Conservation (phyloP, 306 rosid genomes). For the Trifolium fragiferum region DNA sequence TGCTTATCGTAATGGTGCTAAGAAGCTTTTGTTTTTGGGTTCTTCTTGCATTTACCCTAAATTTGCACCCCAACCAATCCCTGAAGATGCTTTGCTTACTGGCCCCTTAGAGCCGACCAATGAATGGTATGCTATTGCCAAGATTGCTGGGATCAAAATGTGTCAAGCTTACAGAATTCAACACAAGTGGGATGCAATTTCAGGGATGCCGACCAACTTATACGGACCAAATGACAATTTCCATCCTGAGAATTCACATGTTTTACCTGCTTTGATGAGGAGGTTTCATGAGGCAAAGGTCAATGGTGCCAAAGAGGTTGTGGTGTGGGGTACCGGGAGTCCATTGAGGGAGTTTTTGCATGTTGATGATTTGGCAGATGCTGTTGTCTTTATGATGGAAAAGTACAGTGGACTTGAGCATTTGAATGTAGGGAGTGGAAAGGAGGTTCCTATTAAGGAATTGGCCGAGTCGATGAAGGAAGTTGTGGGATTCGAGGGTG, state of each 20-base stretch:
- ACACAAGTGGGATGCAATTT: slow-evolving; percentile 81
- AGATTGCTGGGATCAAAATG: slow-evolving; percentile 97
- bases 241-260: slow-evolving; percentile 93
- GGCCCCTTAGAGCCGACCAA: slow-evolving; percentile 94
- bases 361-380: slow-evolving; percentile 88
- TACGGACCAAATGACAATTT: slow-evolving; percentile 88
- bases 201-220: slow-evolving; percentile 97
- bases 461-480: slow-evolving; percentile 89
- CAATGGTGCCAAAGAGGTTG: slow-evolving; percentile 77
- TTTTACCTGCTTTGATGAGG: slow-evolving; percentile 89
- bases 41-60: slow-evolving; percentile 97
- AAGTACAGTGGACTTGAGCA: slow-evolving; percentile 79
- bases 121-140: slow-evolving; percentile 96
- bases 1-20: slow-evolving; percentile 68
- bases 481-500: slow-evolving; percentile 87
- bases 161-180: slow-evolving; percentile 93
- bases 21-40: slow-evolving; percentile 82
- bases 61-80: slow-evolving; percentile 94
- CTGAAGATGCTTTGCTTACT: slow-evolving; percentile 78
- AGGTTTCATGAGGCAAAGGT: slow-evolving; percentile 94
- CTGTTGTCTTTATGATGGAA: slow-evolving; percentile 77
- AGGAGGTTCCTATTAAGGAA: slow-evolving; percentile 86
- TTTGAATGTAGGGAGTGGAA: slow-evolving; percentile 91
- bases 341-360: slow-evolving; percentile 95
- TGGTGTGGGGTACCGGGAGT: slow-evolving; percentile 96